phyloP scores from a whole-genome alignment of 345 rosid species.

The Eucalyptus albens region DNA sequence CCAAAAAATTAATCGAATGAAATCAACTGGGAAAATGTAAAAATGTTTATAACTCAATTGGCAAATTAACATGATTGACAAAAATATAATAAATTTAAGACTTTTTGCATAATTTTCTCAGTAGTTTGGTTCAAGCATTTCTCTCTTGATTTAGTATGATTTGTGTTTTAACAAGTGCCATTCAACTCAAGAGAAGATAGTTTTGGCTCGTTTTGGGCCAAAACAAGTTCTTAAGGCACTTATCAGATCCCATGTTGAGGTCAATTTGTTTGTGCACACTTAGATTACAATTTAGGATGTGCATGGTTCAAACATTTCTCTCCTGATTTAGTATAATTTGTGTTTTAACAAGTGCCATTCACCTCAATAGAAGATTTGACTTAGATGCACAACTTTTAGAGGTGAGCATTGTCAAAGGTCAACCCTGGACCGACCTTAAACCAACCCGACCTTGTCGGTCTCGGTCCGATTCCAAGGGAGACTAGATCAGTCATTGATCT shows the following conservation, averaged over 20 bases:
- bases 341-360: background rate
- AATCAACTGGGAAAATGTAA: no score
- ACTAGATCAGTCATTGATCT: rapidly evolving
- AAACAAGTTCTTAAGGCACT: background rate
- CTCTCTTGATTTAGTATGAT: background rate
- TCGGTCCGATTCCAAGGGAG: rapidly evolving
- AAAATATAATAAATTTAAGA: background rate
- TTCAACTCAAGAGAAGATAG: background rate
- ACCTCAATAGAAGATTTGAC: background rate
- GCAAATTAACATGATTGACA: no score
- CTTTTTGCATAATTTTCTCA: background rate
- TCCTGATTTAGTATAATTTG: background rate
- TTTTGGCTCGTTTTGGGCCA: background rate
- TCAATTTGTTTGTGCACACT: background rate
- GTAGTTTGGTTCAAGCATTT: background rate
- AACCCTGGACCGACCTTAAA: no score
- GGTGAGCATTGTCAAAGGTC: no score
- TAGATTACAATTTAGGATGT: background rate
- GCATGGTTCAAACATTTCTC: background rate
- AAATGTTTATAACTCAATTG: no score
- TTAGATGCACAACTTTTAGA: background rate
- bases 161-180: background rate
- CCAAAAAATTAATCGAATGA: no score
- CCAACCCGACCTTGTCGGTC: rapidly evolving
- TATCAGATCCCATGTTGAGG: background rate